Evolutionary conservation across 2,329 filamentous ascomycete genomes (phyloP), one percentile per base, ranked within the genome.

Genomic region (Diaporthe sp.): DNA sequence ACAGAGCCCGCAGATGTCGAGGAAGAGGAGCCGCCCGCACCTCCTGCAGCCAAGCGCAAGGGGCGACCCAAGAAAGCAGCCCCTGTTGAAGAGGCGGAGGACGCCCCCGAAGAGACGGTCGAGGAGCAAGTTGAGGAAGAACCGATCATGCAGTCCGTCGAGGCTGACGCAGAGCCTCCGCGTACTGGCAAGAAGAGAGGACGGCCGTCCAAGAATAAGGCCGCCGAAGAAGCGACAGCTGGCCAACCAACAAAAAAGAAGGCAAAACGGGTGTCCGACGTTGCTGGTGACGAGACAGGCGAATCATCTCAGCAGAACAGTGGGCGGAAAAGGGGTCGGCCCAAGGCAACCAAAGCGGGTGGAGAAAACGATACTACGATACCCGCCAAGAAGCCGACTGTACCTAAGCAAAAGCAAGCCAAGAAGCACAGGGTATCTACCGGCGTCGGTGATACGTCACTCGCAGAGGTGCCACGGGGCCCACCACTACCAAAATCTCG

Each of bases 401-500:
- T 81, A 61, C 76, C 75, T 4, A 83, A 83, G 59, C 77, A 75
- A 19, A 83, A 83, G 51, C 79, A 79, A 1, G 80, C 81, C 55
- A 79, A 81, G 27, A 83, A 81, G 76, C 56, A 37, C 22, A 81
- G 80, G 76, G 84, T 83, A 75, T 85, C 84, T n/a, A 81, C 82
- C 4, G 82, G 85, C 3, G 85, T 83, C 2, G 83, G 81, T 53
- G 89, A 90, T 47, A 84, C 86, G 10, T 87, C 86, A 19, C 79
- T 85, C 32, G 87, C 86, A 1, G 80, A 80, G 4, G 82, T 90
- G 13, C 88, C 89, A 50, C 87, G 87, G 12, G 88, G 88, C 0
- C 89, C 89, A 2, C 89, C 89, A 0, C 83, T 91, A 69, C 89
- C 89, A 69, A 89, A 86, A 78, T 83, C 85, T 51, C 87, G 88